A percentile compares a stretch with the other conserved stretches of the same genome.
Conservation (phyloP, 2,329 filamentous ascomycete genomes). For the Neonectria punicea region DNA sequence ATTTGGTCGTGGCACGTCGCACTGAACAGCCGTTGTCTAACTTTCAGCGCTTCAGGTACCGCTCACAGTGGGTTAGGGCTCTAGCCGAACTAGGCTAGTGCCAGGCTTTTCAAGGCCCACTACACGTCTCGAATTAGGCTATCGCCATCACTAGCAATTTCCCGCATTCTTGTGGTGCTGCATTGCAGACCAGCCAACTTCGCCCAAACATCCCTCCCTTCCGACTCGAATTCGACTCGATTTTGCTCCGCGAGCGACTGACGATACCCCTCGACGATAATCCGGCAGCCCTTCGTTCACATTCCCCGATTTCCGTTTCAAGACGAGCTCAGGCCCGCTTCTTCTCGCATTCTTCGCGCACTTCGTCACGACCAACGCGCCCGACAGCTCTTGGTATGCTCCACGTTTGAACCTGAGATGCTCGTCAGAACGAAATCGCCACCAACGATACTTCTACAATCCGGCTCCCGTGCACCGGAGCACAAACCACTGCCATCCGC, state of each 20-base stretch:
- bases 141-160: slow-evolving; percentile 51
- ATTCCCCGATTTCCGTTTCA: not conserved
- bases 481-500: slow-evolving; percentile 9
- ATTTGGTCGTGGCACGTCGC: slow-evolving; percentile 7
- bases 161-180: slow-evolving; percentile 45
- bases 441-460: slow-evolving; percentile 27
- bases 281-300: slow-evolving; percentile 10
- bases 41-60: slow-evolving; percentile 41
- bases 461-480: slow-evolving; percentile 20
- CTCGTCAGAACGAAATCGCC: slow-evolving; percentile 31
- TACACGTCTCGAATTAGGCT: slow-evolving; percentile 39
- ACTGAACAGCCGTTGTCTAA: slow-evolving; percentile 18
- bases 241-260: slow-evolving; percentile 23
- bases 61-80: slow-evolving; percentile 25
- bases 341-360: slow-evolving; percentile 17
- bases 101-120: slow-evolving; percentile 30
- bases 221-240: slow-evolving; percentile 15
- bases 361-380: slow-evolving; percentile 30
- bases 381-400: slow-evolving; percentile 41
- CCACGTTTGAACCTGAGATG: slow-evolving; percentile 45
- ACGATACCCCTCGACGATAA: slow-evolving; percentile 12
- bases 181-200: slow-evolving; percentile 34
- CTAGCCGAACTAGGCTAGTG: slow-evolving; percentile 40
- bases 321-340: not conserved
- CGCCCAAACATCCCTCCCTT: slow-evolving; percentile 34